Evolutionary conservation across 805 yeast species (phyloP), one percentile per base, ranked within the genome.

Genomic region (Yamadazyma tumulicola): DNA sequence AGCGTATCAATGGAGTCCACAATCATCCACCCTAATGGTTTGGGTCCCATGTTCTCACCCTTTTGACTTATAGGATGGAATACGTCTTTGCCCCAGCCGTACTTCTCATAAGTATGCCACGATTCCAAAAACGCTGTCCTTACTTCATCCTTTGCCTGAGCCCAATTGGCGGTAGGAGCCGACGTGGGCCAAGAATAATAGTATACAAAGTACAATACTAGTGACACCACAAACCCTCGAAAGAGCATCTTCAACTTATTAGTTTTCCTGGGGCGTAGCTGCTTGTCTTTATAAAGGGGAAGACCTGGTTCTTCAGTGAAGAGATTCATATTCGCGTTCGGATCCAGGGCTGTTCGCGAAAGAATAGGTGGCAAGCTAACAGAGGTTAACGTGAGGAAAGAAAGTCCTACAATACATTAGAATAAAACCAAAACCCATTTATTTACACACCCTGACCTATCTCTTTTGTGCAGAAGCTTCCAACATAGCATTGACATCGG

Each of bases 21-120:
- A 49, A 88, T 80, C 53, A 88, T 84, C 96, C 96, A 88, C 1
- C 97, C 97, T 45, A 89, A 58, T 1, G 96, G 96, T 34, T 69
- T 47, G 4, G 79, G 76, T 4, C 91, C 88, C 87, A 86, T 83
- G 52, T 86, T 83, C 37, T 73, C 64, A 16, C 84, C 85, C 1
- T 47, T 57, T 32, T 77, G 74, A 6, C 72, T 55, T n/a, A 83
- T 51, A 0, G 96, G 96, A 26, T 69, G 67, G 50, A 82, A 88
- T 1, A 79, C 75, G 53, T 88, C 97, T 39, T 67, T 70, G 6
- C 96, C 96, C 89, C 94, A 86, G 0, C 84, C 96, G 50, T 84
- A 68, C 18, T 67, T 59, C 33, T 75, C 77, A 52, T 89, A 89
- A 34, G 81, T 82, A 18, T 65, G 64, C 95, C 96, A 89, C 5